Evolutionary conservation across 345 rosid genomes (phyloP).

Genomic region (Acer negundo): DNA sequence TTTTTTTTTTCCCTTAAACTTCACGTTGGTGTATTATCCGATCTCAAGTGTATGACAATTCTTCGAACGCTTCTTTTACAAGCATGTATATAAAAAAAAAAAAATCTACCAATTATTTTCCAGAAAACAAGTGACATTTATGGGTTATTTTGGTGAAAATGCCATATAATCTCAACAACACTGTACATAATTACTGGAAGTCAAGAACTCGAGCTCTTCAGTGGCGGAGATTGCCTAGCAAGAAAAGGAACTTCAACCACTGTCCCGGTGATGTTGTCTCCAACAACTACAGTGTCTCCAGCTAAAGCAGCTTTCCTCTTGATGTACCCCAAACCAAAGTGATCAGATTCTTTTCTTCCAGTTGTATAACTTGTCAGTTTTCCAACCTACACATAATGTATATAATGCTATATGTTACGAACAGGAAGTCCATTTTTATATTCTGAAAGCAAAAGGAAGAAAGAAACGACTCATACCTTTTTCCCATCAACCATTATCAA

Average conservation of each 20-base stretch:
- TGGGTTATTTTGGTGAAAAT: not conserved
- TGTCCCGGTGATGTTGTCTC: slow-evolving; percentile 54
- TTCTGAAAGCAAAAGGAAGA: not conserved
- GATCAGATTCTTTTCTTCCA: slow-evolving; percentile 43
- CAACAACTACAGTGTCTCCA: slow-evolving; percentile 59
- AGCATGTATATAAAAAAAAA: not conserved
- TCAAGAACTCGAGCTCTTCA: slow-evolving; percentile 46
- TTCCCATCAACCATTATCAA: slow-evolving; percentile 60
- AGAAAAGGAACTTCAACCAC: slow-evolving; percentile 67
- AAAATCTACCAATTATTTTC: too few relatives aligned
- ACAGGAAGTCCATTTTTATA: not conserved
- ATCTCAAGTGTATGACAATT: too few relatives aligned
- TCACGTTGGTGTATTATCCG: too few relatives aligned
- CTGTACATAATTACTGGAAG: slow-evolving; percentile 2
- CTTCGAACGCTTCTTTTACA: not conserved
- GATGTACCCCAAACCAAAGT: slow-evolving; percentile 81
- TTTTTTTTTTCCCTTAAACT: too few relatives aligned
- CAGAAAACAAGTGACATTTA: not conserved
- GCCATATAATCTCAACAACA: too few relatives aligned
- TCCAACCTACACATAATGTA: slow-evolving; percentile 52
- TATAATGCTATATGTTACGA: not conserved
- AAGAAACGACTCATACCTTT: slow-evolving; percentile 44
- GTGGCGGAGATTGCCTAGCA: slow-evolving; percentile 49
- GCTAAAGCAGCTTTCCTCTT: slow-evolving; percentile 51
- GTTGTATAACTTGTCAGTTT: slow-evolving; percentile 73